A percentile compares a stretch with the other conserved stretches of the same genome.
Conservation (phyloP, 2,329 filamentous ascomycete species). For the Fusarium circinatum region DNA sequence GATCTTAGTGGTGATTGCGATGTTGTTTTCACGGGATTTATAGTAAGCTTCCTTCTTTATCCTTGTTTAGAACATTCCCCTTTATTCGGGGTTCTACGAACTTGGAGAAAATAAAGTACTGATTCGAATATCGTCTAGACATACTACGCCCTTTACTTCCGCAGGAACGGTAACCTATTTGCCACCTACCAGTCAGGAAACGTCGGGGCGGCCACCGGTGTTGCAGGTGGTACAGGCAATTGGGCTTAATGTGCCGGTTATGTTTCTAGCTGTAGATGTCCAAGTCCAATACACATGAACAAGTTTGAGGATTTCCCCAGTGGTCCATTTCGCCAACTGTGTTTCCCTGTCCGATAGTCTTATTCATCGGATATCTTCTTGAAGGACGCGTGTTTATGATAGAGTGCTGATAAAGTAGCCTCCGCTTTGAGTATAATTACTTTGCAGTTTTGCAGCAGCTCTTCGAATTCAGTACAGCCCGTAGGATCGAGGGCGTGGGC, state of each 20-base stretch:
- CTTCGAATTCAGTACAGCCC: neutral
- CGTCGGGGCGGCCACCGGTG: neutral
- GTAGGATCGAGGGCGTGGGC: neutral
- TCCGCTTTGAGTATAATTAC: neutral
- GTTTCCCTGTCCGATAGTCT: too few relatives aligned
- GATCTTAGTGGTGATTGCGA: neutral
- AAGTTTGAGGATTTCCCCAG: neutral
- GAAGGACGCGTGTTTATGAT: neutral
- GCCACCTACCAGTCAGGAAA: neutral
- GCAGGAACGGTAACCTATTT: neutral
- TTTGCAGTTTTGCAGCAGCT: neutral
- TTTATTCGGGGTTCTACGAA: neutral
- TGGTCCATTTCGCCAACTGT: too few relatives aligned
- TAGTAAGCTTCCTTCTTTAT: neutral
- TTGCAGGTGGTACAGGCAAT: neutral
- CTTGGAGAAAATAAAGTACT: neutral
- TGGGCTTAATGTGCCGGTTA: neutral
- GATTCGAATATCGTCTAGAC: neutral
- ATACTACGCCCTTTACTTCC: neutral
- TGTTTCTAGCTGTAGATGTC: neutral
- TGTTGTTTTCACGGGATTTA: neutral
- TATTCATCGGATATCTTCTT: neutral
- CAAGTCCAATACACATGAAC: neutral
- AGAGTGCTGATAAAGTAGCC: neutral
- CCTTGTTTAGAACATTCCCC: neutral